phyloP scores from a whole-genome alignment of 2,329 filamentous ascomycete genomes.

The Pseudocercospora eumusae region DNA sequence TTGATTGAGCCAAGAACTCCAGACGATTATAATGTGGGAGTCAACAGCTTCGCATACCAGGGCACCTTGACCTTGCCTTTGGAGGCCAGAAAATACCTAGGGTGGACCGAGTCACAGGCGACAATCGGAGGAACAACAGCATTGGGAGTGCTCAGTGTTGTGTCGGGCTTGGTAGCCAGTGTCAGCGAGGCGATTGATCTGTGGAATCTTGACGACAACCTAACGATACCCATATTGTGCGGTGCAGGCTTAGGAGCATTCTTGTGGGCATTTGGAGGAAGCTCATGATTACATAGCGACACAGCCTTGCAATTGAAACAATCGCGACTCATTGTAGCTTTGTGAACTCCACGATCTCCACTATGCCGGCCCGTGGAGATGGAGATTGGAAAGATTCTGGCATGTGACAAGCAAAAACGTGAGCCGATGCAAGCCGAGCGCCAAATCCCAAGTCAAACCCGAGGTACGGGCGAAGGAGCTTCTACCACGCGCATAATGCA shows the following conservation, averaged over 20 bases:
- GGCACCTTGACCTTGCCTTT: conserved; percentile 72
- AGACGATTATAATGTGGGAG: conserved; percentile 42
- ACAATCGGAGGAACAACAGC: conserved; percentile 71
- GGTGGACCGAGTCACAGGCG: conserved; percentile 59
- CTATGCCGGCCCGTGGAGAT: too few species aligned
- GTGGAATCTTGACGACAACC: conserved; percentile 94
- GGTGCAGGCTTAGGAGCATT: conserved; percentile 89
- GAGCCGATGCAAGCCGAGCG: not conserved
- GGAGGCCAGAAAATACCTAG: conserved; percentile 59
- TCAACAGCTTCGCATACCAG: conserved; percentile 75
- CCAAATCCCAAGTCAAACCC: not conserved
- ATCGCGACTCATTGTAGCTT: not conserved
- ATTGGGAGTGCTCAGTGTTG: conserved; percentile 76
- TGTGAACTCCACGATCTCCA: too few species aligned
- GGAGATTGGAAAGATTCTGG: not conserved
- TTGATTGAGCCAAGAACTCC: conserved; percentile 65
- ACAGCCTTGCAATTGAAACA: conserved; percentile 8
- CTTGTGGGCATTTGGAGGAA: conserved; percentile 71
- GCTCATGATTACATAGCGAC: conserved; percentile 11
- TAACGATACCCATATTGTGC: conserved; percentile 92
- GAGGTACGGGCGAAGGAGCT: not conserved
- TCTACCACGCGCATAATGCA: not conserved
- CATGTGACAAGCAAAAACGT: not conserved
- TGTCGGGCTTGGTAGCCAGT: conserved; percentile 85
- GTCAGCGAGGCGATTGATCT: conserved; percentile 88